Evolutionary conservation across 139 green algal species (phyloP).

Genomic region (Asterochloris erici): DNA sequence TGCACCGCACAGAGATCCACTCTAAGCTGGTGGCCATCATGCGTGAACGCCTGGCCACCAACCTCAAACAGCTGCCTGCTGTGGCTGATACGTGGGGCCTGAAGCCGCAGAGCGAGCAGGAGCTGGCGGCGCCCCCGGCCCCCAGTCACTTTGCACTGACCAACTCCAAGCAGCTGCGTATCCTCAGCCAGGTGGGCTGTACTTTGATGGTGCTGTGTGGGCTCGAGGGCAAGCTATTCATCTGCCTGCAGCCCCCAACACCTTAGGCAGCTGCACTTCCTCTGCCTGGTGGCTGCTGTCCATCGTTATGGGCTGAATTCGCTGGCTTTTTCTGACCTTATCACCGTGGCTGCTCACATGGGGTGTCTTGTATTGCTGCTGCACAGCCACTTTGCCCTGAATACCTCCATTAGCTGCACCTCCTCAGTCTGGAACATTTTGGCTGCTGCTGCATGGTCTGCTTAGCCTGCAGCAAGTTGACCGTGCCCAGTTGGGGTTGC

Average conservation of each 20-base stretch:
- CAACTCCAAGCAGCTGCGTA: conserved; percentile 48
- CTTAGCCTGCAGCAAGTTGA: no score
- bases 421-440: no score
- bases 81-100: conserved; percentile 48
- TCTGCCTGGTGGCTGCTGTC: neutral
- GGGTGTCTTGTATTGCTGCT: no score
- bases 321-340: neutral
- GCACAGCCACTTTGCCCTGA: no score
- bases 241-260: neutral
- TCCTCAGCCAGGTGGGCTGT: conserved; percentile 23
- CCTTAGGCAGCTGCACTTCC: neutral
- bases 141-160: conserved; percentile 44
- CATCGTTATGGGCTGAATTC: neutral
- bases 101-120: neutral
- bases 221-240: neutral
- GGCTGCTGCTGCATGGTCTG: no score
- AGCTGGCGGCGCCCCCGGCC: neutral
- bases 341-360: neutral
- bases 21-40: conserved; percentile 95
- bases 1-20: conserved; percentile 80
- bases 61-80: conserved; percentile 46
- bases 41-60: conserved; percentile 57
- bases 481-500: no score
- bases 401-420: no score
- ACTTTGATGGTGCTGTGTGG: neutral